Base-by-base conservation (phyloP, 1,284 basidiomycete genomes). In the Cutaneotrichosporon mucoides region DNA sequence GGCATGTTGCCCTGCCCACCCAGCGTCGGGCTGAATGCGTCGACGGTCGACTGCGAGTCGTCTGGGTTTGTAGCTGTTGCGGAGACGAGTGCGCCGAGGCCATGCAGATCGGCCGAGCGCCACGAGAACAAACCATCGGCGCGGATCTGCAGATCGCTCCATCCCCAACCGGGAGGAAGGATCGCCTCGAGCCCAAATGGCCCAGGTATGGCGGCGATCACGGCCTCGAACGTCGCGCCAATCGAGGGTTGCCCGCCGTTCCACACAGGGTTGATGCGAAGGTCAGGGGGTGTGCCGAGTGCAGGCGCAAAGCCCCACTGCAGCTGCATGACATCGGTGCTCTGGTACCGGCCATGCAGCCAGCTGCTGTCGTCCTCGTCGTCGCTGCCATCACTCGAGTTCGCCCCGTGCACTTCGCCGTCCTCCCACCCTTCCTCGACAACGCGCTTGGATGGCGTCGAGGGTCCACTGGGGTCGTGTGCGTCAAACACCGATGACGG, bases 301-400 rank as follows among this genome's bases (percentile, higher is more conserved):
- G 61, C 55, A 1, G 61, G 59, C 35, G 71, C 37, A 34, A 61
- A 61, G 34, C 70, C 67, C 74, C 74, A 76, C 57, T 72, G 65
- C 9, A 76, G 61, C 0, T 59, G 59, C 4, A 76, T 50, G 1
- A 52, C 41, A 16, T 73, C 70, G 34, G 74, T 73, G 35, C 74
- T 71, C 44, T 71, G 72, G 53, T 75, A 76, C 42, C 70, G 53
- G 4, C 75, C 75, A 40, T 72, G 68, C 0, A 76, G 65, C 72
- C 70, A 71, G 55, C 63, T 68, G n/a, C 67, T 67, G 5, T 35
- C 41, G 5, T 63, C 65, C 16, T 56, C 48, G 15, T 62, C 66
- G 9, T 63, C 64, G 12, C 59, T 65, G 11, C 62, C 63, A 64
- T 11, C 60, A 55, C 63, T 62, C 11, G 65, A 68, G 0, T 62